phyloP scores from a whole-genome alignment of 805 yeast species.

The Wickerhamiella allomyrinae region DNA sequence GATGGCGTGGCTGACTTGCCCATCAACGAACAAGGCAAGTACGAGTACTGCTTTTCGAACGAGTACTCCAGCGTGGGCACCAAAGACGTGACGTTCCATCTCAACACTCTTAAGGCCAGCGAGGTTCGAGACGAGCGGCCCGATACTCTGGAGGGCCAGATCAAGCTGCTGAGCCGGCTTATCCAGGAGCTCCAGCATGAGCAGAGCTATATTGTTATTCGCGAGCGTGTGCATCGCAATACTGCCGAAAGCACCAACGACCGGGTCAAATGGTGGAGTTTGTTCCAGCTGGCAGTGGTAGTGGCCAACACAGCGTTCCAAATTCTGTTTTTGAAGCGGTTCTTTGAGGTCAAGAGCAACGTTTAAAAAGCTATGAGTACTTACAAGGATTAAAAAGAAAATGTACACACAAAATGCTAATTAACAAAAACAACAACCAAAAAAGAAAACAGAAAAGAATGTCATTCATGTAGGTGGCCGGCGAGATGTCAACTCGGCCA shows the following conservation, averaged over 20 bases:
- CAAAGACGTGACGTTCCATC: slow-evolving; percentile 87
- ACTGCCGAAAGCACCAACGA: slow-evolving; percentile 96
- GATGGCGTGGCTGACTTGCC: slow-evolving; percentile 68
- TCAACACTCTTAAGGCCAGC: slow-evolving; percentile 72
- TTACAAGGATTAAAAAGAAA: no score
- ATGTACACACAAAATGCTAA: no score
- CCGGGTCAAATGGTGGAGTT: slow-evolving; percentile 96
- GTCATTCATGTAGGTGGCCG: no score
- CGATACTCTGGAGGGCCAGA: slow-evolving; percentile 73
- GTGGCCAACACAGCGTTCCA: slow-evolving; percentile 81
- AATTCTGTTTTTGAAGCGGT: slow-evolving; percentile 82
- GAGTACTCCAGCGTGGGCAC: slow-evolving; percentile 59
- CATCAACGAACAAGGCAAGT: slow-evolving; percentile 58
- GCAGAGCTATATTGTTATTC: slow-evolving; percentile 74
- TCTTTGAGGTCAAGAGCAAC: slow-evolving; percentile 86
- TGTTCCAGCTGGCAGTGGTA: slow-evolving; percentile 78
- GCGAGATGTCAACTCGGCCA: no score
- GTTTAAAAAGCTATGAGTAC: no score
- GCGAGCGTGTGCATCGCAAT: slow-evolving; percentile 96
- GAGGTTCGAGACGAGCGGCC: slow-evolving; percentile 61
- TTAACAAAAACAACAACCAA: no score
- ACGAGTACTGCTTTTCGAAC: slow-evolving; percentile 81
- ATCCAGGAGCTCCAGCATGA: slow-evolving; percentile 85
- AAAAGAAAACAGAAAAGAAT: no score
- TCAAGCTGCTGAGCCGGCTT: slow-evolving; percentile 56